Conservation (phyloP, 768 basidiomycete species). For the Postia placenta region DNA sequence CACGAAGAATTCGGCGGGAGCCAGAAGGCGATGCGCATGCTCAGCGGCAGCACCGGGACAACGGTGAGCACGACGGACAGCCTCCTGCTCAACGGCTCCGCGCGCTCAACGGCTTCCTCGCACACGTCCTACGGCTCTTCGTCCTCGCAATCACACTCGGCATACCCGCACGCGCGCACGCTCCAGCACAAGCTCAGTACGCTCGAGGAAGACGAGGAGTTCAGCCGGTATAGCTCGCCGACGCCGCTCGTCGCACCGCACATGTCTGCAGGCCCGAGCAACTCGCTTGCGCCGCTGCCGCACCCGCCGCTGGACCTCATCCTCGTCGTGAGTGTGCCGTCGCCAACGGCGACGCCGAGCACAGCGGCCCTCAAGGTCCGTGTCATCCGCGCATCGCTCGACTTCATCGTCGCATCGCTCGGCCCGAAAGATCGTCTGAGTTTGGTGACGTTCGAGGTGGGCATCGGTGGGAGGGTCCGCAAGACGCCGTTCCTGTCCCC, state of each 20-base stretch:
- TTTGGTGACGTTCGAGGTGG: constrained; percentile 90
- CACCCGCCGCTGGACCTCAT: constrained; percentile 92
- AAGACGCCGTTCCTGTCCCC: constrained; percentile 90
- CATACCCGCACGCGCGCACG: constrained; percentile 8
- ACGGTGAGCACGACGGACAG: constrained; percentile 51
- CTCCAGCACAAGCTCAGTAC: constrained; percentile 49
- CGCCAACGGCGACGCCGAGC: constrained; percentile 61
- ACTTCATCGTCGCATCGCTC: constrained; percentile 77
- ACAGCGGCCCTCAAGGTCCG: constrained; percentile 83
- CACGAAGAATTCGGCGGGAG: constrained; percentile 74
- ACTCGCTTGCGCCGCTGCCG: constrained; percentile 72
- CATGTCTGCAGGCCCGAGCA: constrained; percentile 68
- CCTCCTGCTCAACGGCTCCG: constrained; percentile 54
- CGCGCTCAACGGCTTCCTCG: constrained; percentile 68
- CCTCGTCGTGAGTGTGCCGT: constrained; percentile 83
- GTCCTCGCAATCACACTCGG: constrained; percentile 15
- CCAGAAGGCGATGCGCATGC: constrained; percentile 70
- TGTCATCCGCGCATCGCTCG: constrained; percentile 82
- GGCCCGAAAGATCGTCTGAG: constrained; percentile 77
- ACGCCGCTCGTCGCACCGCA: constrained; percentile 62
- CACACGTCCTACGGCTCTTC: constrained; percentile 64
- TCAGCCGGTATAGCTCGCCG: constrained; percentile 46
- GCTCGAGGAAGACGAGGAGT: constrained; percentile 68
- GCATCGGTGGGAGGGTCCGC: constrained; percentile 71
- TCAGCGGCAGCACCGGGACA: constrained; percentile 71